Evolutionary conservation across 805 yeast species (phyloP).

Genomic region (Tetrapisispora arboricola): DNA sequence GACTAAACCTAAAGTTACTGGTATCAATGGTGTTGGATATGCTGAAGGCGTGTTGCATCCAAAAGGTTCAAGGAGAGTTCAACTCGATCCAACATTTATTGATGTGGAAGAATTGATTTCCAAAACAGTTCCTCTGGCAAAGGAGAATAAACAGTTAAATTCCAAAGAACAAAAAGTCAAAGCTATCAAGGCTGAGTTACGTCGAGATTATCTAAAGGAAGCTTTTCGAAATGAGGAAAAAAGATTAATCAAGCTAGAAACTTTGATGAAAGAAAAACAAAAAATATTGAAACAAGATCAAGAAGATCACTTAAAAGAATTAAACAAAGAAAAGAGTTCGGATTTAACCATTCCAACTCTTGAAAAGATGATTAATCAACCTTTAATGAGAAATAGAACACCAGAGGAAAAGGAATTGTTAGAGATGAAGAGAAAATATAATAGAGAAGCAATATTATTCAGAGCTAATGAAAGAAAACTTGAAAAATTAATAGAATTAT

Average conservation of each 20-base stretch:
- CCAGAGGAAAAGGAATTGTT: slow-evolving; percentile 53
- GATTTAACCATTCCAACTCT: slow-evolving; percentile 72
- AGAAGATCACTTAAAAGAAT: slow-evolving; percentile 23
- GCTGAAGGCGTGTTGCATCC: slow-evolving; percentile 67
- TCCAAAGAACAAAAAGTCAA: slow-evolving; percentile 20
- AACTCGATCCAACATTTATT: slow-evolving; percentile 41
- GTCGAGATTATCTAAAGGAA: slow-evolving; percentile 60
- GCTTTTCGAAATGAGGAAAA: slow-evolving; percentile 47
- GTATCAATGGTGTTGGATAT: slow-evolving; percentile 42
- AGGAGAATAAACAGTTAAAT: neutral
- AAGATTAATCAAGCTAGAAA: slow-evolving; percentile 31
- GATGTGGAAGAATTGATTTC: slow-evolving; percentile 52
- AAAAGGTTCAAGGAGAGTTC: slow-evolving; percentile 47
- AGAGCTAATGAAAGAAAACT: slow-evolving; percentile 44
- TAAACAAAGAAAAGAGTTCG: slow-evolving; percentile 20
- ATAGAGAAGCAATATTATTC: slow-evolving; percentile 49
- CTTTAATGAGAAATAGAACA: slow-evolving; percentile 64
- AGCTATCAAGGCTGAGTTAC: slow-evolving; percentile 42
- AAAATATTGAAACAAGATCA: slow-evolving; percentile 29
- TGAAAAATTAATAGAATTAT: slow-evolving; percentile 51
- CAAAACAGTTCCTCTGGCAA: slow-evolving; percentile 41
- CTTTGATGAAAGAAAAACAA: slow-evolving; percentile 28
- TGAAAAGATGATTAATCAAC: slow-evolving; percentile 53
- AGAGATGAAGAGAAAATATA: slow-evolving; percentile 51
- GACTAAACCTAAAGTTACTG: slow-evolving; percentile 36